Base-by-base conservation (phyloP, 352 stramenopile species). In the Globisporangium polare region DNA sequence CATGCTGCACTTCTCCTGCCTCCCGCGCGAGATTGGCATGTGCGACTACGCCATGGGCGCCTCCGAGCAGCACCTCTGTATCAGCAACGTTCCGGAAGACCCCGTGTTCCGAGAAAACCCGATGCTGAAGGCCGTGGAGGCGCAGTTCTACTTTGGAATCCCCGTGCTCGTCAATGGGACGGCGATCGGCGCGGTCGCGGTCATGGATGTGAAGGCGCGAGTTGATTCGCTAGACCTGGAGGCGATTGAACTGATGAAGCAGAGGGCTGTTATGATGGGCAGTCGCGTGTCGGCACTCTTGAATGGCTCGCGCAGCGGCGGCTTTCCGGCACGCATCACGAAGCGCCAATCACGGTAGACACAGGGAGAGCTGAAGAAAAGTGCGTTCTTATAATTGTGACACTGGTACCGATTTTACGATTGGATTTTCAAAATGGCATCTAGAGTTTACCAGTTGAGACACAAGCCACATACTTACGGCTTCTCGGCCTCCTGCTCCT, bases 11-110 rank as follows among this genome's bases (percentile, higher is more conserved):
- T 75, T 68, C 43, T 75, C 66, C 2, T 70, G 61, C 53, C 43
- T 75, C 22, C 65, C 68, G 20, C 62, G 68, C 20, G 65, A 72
- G 37, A 70, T 75, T 29, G 58, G 62, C 45, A 71, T 75, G 65
- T 75, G 68, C 31, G 68, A 73, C 57, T 61, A 61, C 56, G 35
- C 57, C 3, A 58, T 73, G 10, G 64, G 67, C 12, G 26, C 58
- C 5, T 18, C 53, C 0, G 63, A 68, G 7, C 53, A 67, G 22
- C 41, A 58, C 22, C 47, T 73, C 1, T 43, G 61, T 12, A 31
- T 73, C 17, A 31, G 15, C 20, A 46, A 59, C 42, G 59, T 62
- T 4, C 22, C 43, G 8, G 27, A 39, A 7, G 41, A 65, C n/a
- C 20, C 43, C 1, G 27, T 45, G 29, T 72, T 65, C 27, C 62